A percentile compares a stretch with the other conserved stretches of the same genome.
Conservation (phyloP, 2,329 filamentous ascomycete species). For the Metarhizium sp. region DNA sequence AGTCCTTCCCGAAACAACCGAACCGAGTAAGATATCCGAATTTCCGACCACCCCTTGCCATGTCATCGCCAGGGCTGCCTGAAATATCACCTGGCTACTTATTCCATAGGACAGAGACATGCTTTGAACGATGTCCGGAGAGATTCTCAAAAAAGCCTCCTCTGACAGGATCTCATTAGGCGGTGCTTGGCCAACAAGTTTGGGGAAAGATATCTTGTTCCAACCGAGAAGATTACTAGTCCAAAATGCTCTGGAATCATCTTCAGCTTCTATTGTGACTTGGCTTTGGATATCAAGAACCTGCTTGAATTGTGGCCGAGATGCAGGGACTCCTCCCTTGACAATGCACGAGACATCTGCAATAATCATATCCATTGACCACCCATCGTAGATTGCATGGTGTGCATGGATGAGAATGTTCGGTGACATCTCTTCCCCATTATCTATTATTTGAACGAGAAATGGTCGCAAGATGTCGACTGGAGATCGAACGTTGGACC, state of each 20-base stretch:
- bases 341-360: slow-evolving; percentile 53
- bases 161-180: slow-evolving; percentile 9
- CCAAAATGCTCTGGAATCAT: slow-evolving; percentile 57
- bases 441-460: slow-evolving; percentile 41
- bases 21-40: slow-evolving; percentile 63
- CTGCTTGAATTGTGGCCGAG: slow-evolving; percentile 49
- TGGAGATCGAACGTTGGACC: slow-evolving; percentile 28
- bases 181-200: slow-evolving; percentile 19
- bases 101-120: slow-evolving; percentile 33
- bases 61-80: slow-evolving; percentile 59
- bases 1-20: slow-evolving; percentile 73
- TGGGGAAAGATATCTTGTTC: slow-evolving; percentile 46
- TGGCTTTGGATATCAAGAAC: slow-evolving; percentile 43
- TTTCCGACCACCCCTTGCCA: slow-evolving; percentile 55
- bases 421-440: slow-evolving; percentile 11
- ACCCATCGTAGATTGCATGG: slow-evolving; percentile 87
- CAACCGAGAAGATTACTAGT: slow-evolving; percentile 51
- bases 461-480: slow-evolving; percentile 47
- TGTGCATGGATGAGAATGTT: slow-evolving; percentile 52
- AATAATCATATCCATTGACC: slow-evolving; percentile 71
- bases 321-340: slow-evolving; percentile 11
- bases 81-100: slow-evolving; percentile 64
- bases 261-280: slow-evolving; percentile 17
- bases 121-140: slow-evolving; percentile 15
- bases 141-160: slow-evolving; percentile 10